Base-by-base conservation (phyloP, 352 stramenopile species). In the Plasmopara halstedii region DNA sequence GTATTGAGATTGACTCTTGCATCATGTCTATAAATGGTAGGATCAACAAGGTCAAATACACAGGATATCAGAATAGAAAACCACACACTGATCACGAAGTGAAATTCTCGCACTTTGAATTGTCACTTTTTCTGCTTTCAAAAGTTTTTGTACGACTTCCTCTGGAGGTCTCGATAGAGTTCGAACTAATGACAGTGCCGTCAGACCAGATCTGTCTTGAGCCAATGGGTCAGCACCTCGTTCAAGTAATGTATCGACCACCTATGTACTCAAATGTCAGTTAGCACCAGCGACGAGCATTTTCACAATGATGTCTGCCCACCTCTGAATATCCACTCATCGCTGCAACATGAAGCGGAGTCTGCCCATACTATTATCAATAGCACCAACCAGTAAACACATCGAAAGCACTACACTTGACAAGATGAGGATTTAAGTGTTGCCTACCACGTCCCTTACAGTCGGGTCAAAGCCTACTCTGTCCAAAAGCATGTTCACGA, bases 391-490 rank as follows among this genome's bases (percentile, higher is more conserved):
- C 20, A 42, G 27, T 29, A 6, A 10, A 29, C 25, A 29, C 1
- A 4, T 29, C 15, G n/a, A n/a, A n/a, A n/a, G 36, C 9, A 14
- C 18, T 14, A 5, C 15, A 2, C 10, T 10, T 20, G 2, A 18
- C 4, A 19, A 22, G 18, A 20, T 19, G 20, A 45, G 35, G 6
- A 48, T 41, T 14, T 42, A n/a, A 3, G 11, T 19, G 15, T 13
- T 17, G 21, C 58, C 34, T 64, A 84, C 74, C 51, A 82, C 50
- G 35, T 93, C 72, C 4, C 58, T 64, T 10, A 81, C 63, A 41
- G 88, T 85, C 19, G 75, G 63, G 47, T 90, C 72, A 26, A 93
- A 88, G n/a, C 70, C 67, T 20, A 84, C 66, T 17, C 50, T 53
- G 47, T 88, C 65, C 43, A 93, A 39, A 3, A 89, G 62, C 41